These are phyloP conservation scores for Salix suchowensis DNA, from an alignment of 345 rosid species.

Conservation along the genomic window DNA sequence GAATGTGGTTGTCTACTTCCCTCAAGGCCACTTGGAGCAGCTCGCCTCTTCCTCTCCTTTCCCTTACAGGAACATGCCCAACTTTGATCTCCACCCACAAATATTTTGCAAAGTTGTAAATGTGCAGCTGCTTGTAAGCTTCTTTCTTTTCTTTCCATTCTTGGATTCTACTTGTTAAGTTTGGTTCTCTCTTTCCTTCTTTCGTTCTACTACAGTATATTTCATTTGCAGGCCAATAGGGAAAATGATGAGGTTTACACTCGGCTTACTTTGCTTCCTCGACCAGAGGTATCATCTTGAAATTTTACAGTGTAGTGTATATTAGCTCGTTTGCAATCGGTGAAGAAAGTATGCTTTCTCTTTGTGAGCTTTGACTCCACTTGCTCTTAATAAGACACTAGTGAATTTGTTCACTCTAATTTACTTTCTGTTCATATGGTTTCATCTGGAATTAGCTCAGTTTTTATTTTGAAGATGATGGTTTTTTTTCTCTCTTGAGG, in stretches of 20 bases:
- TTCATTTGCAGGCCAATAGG: slow-evolving; percentile 59
- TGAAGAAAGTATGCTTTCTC: background rate
- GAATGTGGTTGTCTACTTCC: slow-evolving; percentile 72
- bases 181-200: background rate
- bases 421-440: background rate
- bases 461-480: slow-evolving; percentile 6
- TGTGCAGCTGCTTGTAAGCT: slow-evolving; percentile 52
- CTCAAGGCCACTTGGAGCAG: slow-evolving; percentile 88
- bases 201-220: background rate
- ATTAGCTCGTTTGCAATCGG: background rate
- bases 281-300: slow-evolving; percentile 50
- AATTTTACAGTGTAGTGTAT: background rate
- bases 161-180: background rate
- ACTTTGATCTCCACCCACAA: slow-evolving; percentile 58
- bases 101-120: slow-evolving; percentile 72
- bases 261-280: slow-evolving; percentile 67
- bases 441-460: slow-evolving; percentile 1
- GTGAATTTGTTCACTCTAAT: background rate
- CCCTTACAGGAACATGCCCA: slow-evolving; percentile 65
- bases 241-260: slow-evolving; percentile 88
- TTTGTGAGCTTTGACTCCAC: background rate
- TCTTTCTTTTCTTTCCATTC: background rate
- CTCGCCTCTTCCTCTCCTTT: slow-evolving; percentile 40
- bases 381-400: background rate
- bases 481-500: slow-evolving; percentile 11